Percentiles rank a stretch among this genome's conserved stretches.
Conservation (phyloP, 495 filamentous ascomycete genomes). For the Penicillium herquei region DNA sequence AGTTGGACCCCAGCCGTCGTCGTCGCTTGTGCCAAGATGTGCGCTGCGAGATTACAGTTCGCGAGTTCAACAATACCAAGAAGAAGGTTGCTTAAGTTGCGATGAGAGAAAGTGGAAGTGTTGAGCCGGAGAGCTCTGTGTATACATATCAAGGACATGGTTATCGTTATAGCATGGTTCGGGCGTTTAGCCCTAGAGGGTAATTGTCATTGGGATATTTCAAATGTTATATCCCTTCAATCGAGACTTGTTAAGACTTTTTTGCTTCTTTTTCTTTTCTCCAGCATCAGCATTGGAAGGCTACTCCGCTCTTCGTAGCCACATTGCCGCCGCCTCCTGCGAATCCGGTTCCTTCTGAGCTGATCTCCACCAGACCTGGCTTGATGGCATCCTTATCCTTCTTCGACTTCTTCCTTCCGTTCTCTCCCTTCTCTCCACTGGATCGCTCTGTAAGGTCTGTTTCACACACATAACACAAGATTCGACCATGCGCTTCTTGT, state of each 20-base stretch:
- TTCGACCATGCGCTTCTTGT: constrained; percentile 38
- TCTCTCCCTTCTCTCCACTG: constrained; percentile 7
- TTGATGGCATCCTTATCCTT: constrained; percentile 51
- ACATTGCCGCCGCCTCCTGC: constrained; percentile 80
- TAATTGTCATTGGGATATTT: constrained; percentile 11
- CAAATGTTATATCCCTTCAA: background rate
- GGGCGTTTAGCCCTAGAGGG: constrained; percentile 20
- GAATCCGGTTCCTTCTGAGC: constrained; percentile 90
- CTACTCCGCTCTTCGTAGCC: constrained; percentile 74
- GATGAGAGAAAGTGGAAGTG: background rate
- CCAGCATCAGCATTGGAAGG: constrained; percentile 71
- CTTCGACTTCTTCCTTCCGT: constrained; percentile 38
- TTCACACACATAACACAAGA: constrained; percentile 88
- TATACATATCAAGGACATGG: constrained; percentile 28
- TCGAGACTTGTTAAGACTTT: background rate
- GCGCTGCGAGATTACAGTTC: constrained; percentile 73
- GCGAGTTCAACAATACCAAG: constrained; percentile 61
- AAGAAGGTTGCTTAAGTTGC: constrained; percentile 17
- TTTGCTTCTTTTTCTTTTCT: background rate
- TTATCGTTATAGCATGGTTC: constrained; percentile 22
- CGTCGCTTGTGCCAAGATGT: constrained; percentile 85
- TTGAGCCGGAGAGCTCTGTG: constrained; percentile 10
- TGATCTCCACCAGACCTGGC: constrained; percentile 80
- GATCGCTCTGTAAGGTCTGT: constrained; percentile 56
- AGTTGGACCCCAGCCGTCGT: constrained; percentile 68